These are phyloP conservation scores for Vitis labrusca DNA, from an alignment of 164 flowering plant genomes.

Conservation along the genomic window DNA sequence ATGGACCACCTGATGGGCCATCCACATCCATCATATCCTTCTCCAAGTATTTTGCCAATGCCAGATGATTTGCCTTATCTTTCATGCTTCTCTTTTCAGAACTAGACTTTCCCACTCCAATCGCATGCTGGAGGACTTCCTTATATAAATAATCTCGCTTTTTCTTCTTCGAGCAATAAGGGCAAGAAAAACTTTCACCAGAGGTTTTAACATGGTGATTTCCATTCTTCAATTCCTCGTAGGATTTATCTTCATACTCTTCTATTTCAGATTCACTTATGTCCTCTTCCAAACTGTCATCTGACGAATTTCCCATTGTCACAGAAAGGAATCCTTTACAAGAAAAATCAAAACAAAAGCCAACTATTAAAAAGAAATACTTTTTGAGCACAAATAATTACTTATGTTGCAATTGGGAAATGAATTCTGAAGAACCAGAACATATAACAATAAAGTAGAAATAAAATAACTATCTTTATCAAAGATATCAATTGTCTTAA, in stretches of 20 bases:
- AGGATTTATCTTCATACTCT: conserved; percentile 46
- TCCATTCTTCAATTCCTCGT: conserved; percentile 61
- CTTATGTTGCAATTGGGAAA: background rate
- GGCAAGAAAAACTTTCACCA: conserved; percentile 57
- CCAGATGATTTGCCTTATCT: conserved; percentile 76
- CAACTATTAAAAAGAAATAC: background rate
- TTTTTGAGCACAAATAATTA: background rate
- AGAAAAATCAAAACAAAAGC: background rate
- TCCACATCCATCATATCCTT: conserved; percentile 37
- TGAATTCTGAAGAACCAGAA: background rate
- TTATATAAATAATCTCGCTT: conserved; percentile 52
- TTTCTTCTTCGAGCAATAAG: conserved; percentile 71
- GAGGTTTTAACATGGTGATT: conserved; percentile 38
- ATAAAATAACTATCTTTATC: no score
- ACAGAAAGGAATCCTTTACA: background rate
- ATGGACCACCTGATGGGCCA: conserved; percentile 12
- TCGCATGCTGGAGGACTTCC: conserved; percentile 85
- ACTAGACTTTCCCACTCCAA: conserved; percentile 57
- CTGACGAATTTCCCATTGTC: conserved; percentile 27
- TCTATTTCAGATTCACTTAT: conserved; percentile 77
- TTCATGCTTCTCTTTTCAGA: conserved; percentile 59
- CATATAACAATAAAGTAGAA: background rate
- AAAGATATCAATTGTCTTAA: background rate
- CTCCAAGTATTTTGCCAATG: conserved; percentile 64
- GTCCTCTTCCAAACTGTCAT: conserved; percentile 52